Percentiles rank a stretch among this genome's conserved stretches.
Evolutionary conservation across 257 asterid species (phyloP).

Genomic region (Ballota nigra): DNA sequence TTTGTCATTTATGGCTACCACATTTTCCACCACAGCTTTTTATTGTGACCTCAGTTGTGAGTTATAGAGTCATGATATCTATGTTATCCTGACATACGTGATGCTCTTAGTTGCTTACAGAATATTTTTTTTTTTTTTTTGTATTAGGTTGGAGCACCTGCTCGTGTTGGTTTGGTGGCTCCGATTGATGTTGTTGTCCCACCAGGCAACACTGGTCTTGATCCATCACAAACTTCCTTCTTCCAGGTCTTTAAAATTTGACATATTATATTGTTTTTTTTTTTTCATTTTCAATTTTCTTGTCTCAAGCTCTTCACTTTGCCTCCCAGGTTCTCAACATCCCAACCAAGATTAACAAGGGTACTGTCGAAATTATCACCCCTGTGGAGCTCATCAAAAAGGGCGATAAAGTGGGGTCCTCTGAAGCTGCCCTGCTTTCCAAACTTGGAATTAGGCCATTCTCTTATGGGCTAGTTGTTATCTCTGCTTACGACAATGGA

Average conservation of each 20-base stretch:
- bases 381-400: constrained; percentile 95
- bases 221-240: constrained; percentile 92
- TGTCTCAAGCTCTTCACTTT: not conserved
- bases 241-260: constrained; percentile 54
- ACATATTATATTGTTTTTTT: too few relatives aligned
- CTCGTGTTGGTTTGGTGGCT: constrained; percentile 94
- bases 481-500: constrained; percentile 75
- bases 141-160: constrained; percentile 96
- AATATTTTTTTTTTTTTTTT: not conserved
- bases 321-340: constrained; percentile 72
- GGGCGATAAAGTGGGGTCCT: constrained; percentile 97
- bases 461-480: constrained; percentile 79
- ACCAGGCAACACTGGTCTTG: constrained; percentile 95
- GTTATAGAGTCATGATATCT: not conserved
- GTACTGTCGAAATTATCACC: constrained; percentile 93
- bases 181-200: constrained; percentile 94
- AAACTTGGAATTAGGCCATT: constrained; percentile 94
- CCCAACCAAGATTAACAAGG: constrained; percentile 98
- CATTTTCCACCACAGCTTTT: not conserved
- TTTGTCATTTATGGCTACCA: not conserved
- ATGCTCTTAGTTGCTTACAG: not conserved
- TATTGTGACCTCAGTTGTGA: not conserved
- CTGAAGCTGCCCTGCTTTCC: constrained; percentile 91
- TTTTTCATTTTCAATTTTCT: not conserved
- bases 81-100: not conserved